phyloP scores from a whole-genome alignment of 2,329 filamentous ascomycete genomes.

The Oidium heveae region DNA sequence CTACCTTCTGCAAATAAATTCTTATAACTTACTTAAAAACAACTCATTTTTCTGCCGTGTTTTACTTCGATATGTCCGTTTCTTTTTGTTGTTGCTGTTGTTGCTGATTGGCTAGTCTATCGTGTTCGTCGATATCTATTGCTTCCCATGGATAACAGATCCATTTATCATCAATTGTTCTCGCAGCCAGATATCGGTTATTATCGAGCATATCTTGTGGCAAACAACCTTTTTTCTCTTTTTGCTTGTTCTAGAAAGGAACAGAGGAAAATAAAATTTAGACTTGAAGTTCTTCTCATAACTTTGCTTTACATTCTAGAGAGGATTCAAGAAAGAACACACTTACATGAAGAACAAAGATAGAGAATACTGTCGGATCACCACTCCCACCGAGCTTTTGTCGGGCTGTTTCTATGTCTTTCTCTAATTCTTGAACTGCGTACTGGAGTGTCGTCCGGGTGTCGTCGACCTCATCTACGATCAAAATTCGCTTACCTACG shows the following conservation, averaged over 20 bases:
- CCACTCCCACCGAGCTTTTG: slow-evolving; percentile 42
- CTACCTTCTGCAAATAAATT: no score
- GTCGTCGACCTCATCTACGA: slow-evolving; percentile 90
- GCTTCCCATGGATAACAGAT: slow-evolving; percentile 99
- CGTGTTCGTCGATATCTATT: slow-evolving; percentile 78
- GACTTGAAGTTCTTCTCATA: no score
- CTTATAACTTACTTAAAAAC: no score
- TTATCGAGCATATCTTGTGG: slow-evolving; percentile 51
- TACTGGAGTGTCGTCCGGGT: slow-evolving; percentile 87
- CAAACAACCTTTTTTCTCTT: slow-evolving; percentile 73
- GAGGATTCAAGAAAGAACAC: background rate
- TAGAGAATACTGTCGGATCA: slow-evolving; percentile 69
- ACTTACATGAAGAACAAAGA: slow-evolving; percentile 77
- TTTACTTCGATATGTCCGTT: no score
- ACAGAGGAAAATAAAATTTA: background rate
- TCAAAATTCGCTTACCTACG: slow-evolving; percentile 36
- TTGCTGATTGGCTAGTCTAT: slow-evolving; percentile 30
- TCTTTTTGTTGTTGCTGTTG: background rate
- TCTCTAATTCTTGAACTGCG: slow-evolving; percentile 74
- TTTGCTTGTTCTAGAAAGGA: slow-evolving; percentile 64
- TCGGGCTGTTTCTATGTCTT: slow-evolving; percentile 70
- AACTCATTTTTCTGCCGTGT: no score
- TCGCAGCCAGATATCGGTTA: slow-evolving; percentile 57
- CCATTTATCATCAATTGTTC: slow-evolving; percentile 84
- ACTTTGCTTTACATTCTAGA: background rate